A percentile compares a stretch with the other conserved stretches of the same genome.
Evolutionary conservation across 2,329 filamentous ascomycete species (phyloP).

Genomic region (Fusarium humuli): DNA sequence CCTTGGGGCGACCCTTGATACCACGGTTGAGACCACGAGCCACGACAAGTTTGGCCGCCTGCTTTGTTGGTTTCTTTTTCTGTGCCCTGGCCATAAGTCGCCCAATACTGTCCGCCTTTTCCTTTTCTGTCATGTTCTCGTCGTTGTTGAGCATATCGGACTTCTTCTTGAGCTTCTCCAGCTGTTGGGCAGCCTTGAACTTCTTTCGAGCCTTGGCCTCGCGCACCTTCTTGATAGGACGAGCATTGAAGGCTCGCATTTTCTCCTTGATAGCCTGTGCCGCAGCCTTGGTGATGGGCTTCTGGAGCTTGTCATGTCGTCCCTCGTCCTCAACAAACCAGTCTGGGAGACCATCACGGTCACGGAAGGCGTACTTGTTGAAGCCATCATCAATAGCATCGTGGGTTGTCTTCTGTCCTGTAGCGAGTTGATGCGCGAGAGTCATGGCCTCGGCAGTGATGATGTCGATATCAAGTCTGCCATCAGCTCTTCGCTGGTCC

Average conservation of each 20-base stretch:
- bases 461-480: conserved; percentile 88
- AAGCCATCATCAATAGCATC: conserved; percentile 92
- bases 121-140: conserved; percentile 93
- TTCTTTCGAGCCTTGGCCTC: conserved; percentile 98
- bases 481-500: conserved; percentile 71
- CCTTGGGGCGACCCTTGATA: conserved; percentile 85
- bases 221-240: conserved; percentile 98
- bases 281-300: conserved; percentile 91
- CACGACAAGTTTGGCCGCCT: conserved; percentile 87
- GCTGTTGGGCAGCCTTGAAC: conserved; percentile 87
- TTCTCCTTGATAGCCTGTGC: conserved; percentile 96
- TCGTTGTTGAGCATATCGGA: conserved; percentile 89
- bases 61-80: conserved; percentile 87
- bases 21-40: conserved; percentile 86
- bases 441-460: conserved; percentile 99
- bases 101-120: conserved; percentile 88
- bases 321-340: conserved; percentile 97
- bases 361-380: conserved; percentile 92
- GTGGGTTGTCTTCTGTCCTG: conserved; percentile 80
- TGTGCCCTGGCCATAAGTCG: conserved; percentile 84
- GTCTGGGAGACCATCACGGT: conserved; percentile 90
- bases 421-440: conserved; percentile 89
- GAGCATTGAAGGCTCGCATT: conserved; percentile 88
- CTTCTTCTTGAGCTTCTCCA: conserved; percentile 98
- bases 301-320: conserved; percentile 83